These are phyloP conservation scores for Trichoderma harzianum DNA, from an alignment of 2,329 filamentous ascomycete species.

Conservation along the genomic window DNA sequence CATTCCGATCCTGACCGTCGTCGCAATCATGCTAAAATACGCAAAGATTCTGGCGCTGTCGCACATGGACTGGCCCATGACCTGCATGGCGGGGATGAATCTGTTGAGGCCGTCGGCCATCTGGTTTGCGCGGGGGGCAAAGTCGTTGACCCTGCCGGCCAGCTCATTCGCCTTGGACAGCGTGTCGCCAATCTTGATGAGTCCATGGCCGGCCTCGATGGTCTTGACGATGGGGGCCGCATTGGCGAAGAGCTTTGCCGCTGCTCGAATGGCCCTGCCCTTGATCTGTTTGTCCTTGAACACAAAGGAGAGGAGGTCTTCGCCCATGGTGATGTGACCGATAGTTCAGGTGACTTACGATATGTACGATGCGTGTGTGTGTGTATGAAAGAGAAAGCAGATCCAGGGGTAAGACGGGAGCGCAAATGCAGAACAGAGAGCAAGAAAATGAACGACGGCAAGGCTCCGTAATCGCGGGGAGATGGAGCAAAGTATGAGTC, in stretches of 20 bases:
- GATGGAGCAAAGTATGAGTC: neutral
- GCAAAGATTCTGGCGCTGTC: slow-evolving; percentile 32
- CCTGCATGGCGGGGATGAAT: slow-evolving; percentile 34
- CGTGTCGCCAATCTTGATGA: slow-evolving; percentile 26
- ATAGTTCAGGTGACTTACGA: neutral
- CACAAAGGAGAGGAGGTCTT: slow-evolving; percentile 9
- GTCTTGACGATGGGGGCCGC: slow-evolving; percentile 22
- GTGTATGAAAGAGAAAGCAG: neutral
- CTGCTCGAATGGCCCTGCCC: slow-evolving; percentile 2
- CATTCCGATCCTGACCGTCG: slow-evolving; percentile 31
- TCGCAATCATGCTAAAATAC: slow-evolving; percentile 32
- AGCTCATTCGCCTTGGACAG: slow-evolving; percentile 25
- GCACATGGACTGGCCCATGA: slow-evolving; percentile 34
- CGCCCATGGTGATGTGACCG: slow-evolving; percentile 5
- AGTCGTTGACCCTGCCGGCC: slow-evolving; percentile 16
- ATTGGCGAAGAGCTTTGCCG: slow-evolving; percentile 7
- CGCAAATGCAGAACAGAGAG: neutral
- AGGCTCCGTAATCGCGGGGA: neutral
- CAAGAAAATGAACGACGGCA: neutral
- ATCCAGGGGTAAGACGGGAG: neutral
- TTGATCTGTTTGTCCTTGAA: slow-evolving; percentile 13
- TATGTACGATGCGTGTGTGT: neutral
- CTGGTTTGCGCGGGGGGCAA: slow-evolving; percentile 25
- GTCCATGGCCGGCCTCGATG: slow-evolving; percentile 27
- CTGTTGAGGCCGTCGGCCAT: slow-evolving; percentile 23